Evolutionary conservation across 2,329 filamentous ascomycete species (phyloP), one percentile per base, ranked within the genome.

Genomic region (Rosellinia necatrix): DNA sequence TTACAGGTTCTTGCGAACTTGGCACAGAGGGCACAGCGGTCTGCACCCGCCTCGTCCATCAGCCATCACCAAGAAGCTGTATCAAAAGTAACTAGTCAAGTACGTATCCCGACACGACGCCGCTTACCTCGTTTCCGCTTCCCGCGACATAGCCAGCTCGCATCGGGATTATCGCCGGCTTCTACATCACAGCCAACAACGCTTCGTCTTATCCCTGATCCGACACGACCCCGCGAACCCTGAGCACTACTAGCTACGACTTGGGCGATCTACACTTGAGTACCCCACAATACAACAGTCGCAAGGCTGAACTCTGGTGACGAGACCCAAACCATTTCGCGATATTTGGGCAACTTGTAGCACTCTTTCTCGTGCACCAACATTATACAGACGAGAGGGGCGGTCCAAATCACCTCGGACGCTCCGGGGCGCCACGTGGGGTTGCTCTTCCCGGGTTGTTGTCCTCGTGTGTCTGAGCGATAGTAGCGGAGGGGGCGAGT

Each of bases 401-500:
- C 58, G 35, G 65, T 69, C 68, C 67, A 66, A 61, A 51, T 47
- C 56, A 29, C 53, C 60, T 64, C 67, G 68, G 68, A 63, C 63
- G 64, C 68, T 67, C 68, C 65, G 43, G 51, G 50, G 56, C 57
- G 55, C 52, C 60, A 55, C 59, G 56, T 59, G 66, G 76, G 72
- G 73, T 71, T 76, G 75, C 75, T 69, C 72, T 71, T 68, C 60
- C n/a, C 67, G 76, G 72, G 73, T 71, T 76, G 75, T 75, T 69
- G 72, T 71, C 67, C 60, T 68, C 70, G 67, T 67, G 70, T 70
- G 71, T 68, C 66, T 67, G 62, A 70, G 64, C 68, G 66, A 72
- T 69, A 68, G 78, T 74, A 80, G 81, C 80, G 81, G 82, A 82
- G 81, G 81, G 81, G 82, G 44, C 41, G 80, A 78, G 75, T 69